Percentiles rank a stretch among this genome's conserved stretches.
These are phyloP conservation scores for Glarea lozoyensis DNA, from an alignment of 495 filamentous ascomycete species.

Conservation along the genomic window DNA sequence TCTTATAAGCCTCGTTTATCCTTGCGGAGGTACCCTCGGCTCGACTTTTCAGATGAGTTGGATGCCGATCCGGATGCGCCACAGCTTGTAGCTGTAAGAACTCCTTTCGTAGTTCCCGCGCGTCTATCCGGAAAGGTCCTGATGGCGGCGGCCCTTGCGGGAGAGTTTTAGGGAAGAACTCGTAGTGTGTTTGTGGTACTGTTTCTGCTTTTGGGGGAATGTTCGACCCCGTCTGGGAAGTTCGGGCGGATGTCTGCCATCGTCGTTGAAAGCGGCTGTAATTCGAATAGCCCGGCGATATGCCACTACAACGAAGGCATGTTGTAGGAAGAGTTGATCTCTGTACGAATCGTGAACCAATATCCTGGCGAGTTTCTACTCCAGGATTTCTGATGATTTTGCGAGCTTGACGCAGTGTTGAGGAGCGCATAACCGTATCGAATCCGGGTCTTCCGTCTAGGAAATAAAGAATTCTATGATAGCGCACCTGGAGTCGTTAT, in stretches of 20 bases:
- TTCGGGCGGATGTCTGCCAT: slow-evolving; percentile 2
- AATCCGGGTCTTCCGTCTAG: no score
- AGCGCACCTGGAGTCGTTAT: no score
- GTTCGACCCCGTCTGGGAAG: neutral
- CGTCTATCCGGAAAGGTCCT: slow-evolving; percentile 67
- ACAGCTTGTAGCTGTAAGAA: slow-evolving; percentile 75
- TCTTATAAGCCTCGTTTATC: slow-evolving; percentile 86
- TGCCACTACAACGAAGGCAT: slow-evolving; percentile 5
- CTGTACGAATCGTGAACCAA: slow-evolving; percentile 4
- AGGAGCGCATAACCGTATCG: slow-evolving; percentile 14
- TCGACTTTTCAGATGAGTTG: slow-evolving; percentile 37
- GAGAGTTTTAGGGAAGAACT: slow-evolving; percentile 77
- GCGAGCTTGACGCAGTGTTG: slow-evolving; percentile 7
- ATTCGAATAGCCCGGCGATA: neutral
- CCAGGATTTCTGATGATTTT: slow-evolving; percentile 1
- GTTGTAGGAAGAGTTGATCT: neutral
- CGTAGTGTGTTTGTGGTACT: slow-evolving; percentile 55
- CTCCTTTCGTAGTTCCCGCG: slow-evolving; percentile 61
- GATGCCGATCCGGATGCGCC: slow-evolving; percentile 78
- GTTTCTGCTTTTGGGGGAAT: neutral
- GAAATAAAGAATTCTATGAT: no score
- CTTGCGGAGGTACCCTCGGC: slow-evolving; percentile 66
- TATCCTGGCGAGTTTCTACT: slow-evolving; percentile 5
- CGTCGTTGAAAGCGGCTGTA: slow-evolving; percentile 1
- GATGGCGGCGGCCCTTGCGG: slow-evolving; percentile 71